Percentiles rank a stretch among this genome's conserved stretches.
Conservation (phyloP, 2,329 filamentous ascomycete species). For the Microcera coccophila region DNA sequence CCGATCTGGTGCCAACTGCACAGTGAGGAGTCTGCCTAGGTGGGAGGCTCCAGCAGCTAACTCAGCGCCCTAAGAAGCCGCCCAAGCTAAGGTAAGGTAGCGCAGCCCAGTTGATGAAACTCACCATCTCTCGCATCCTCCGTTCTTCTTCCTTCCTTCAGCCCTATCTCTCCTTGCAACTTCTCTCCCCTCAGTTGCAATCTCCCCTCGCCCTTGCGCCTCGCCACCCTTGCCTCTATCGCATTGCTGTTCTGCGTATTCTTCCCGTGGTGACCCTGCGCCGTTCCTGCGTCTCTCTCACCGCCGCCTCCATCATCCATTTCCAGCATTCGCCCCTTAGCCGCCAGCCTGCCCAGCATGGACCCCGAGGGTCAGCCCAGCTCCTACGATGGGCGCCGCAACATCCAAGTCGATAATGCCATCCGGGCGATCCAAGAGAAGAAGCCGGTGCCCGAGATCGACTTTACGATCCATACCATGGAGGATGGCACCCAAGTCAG, state of each 20-base stretch:
- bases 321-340: slow-evolving; percentile 10
- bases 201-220: slow-evolving; percentile 7
- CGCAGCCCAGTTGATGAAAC: too few species aligned
- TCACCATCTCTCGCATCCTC: slow-evolving; percentile 17
- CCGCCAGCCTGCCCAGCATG: slow-evolving; percentile 38
- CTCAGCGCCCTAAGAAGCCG: not conserved
- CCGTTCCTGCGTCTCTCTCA: not conserved
- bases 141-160: slow-evolving; percentile 25
- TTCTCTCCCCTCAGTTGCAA: slow-evolving; percentile 10
- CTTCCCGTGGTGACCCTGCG: not conserved
- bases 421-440: slow-evolving; percentile 91
- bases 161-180: slow-evolving; percentile 13
- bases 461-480: slow-evolving; percentile 98
- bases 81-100: too few species aligned
- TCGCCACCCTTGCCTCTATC: slow-evolving; percentile 1
- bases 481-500: slow-evolving; percentile 94
- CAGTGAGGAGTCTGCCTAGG: too few species aligned
- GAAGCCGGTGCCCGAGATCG: slow-evolving; percentile 94
- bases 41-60: not conserved
- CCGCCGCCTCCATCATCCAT: slow-evolving; percentile 11
- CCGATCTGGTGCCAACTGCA: too few species aligned
- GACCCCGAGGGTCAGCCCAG: slow-evolving; percentile 44
- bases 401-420: slow-evolving; percentile 75
- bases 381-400: slow-evolving; percentile 45
- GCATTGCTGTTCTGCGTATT: not conserved